Base-by-base conservation (phyloP, 1,284 basidiomycete genomes). In the Cutaneotrichosporon dermatis region DNA sequence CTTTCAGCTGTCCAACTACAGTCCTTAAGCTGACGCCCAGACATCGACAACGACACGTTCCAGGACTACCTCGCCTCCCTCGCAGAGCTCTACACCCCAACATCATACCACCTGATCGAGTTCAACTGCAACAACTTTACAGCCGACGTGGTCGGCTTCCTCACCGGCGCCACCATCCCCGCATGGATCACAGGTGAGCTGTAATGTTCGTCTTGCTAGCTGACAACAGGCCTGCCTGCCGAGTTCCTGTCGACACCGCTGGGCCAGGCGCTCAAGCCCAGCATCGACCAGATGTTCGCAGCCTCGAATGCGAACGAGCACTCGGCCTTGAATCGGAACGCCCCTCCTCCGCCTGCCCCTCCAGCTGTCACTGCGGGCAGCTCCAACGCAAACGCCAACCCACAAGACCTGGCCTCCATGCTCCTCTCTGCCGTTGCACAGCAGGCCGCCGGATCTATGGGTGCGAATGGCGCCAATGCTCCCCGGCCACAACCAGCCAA, bases 191-290 rank as follows among this genome's bases (percentile, higher is more conserved):
- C 70, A 42, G 74, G 77, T 78, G 52, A 62, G 75, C 72, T 34
- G 8, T 1, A 10, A n/a, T 9, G 6, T 15, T 8, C 8, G 2
- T 2, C 15, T 5, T n/a, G 1, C 0, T 8, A 10, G 37, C 54
- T 58, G 45, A 56, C 45, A 16, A 4, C 65, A 92, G 91, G 92
- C 60, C 81, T 94, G 0, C 91, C 92, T 0, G 83, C 85, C 9
- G 91, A 95, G 68, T 94, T 96, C 75, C 83, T 96, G 25, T 87
- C 89, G 1, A 95, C 92, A 0, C 90, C 92, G 0, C 90, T 96
- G 63, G 93, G 92, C 6, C 84, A 85, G n/a, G 85, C 88, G 3
- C 81, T 95, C 43, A 84, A 88, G 1, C 92, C 92, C 0, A 90
- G 87, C 44, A 94, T 96, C 63, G 92, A 95, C 69, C 81, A 84